Conservation (phyloP, 805 yeast species). For the Peterozyma toletana region DNA sequence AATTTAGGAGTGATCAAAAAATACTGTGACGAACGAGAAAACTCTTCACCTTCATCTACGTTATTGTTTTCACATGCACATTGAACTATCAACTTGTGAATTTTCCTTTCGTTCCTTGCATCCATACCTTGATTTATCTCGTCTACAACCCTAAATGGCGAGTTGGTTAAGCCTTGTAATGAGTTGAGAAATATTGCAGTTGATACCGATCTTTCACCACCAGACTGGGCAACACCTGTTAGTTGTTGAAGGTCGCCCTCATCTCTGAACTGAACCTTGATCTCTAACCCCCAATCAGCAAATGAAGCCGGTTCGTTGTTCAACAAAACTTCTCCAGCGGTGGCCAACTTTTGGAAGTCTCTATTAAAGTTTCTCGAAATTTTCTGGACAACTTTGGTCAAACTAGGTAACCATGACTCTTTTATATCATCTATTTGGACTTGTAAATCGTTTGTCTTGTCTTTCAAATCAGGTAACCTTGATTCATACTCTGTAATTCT, state of each 20-base stretch:
- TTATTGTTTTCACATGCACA: conserved; percentile 54
- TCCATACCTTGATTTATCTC: conserved; percentile 99
- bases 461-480: conserved; percentile 28
- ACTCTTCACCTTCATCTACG: neutral
- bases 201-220: conserved; percentile 96
- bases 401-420: conserved; percentile 53
- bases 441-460: conserved; percentile 21
- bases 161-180: conserved; percentile 76
- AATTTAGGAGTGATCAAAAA: conserved; percentile 91
- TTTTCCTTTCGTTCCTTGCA: conserved; percentile 79
- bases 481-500: conserved; percentile 28
- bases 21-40: conserved; percentile 51
- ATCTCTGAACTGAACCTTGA: conserved; percentile 81
- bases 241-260: conserved; percentile 61
- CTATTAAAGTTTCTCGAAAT: conserved; percentile 62
- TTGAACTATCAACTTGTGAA: conserved; percentile 79
- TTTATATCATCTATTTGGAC: conserved; percentile 30
- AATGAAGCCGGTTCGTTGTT: conserved; percentile 43
- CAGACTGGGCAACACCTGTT: conserved; percentile 88
- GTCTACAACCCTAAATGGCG: conserved; percentile 94
- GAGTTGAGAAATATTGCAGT: conserved; percentile 89
- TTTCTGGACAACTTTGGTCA: conserved; percentile 41
- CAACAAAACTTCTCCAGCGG: conserved; percentile 75
- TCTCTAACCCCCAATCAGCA: conserved; percentile 76
- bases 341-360: conserved; percentile 69